Percentiles rank a stretch among this genome's conserved stretches.
Conservation (phyloP, 345 rosid genomes). For the Lumnitzera racemosa region DNA sequence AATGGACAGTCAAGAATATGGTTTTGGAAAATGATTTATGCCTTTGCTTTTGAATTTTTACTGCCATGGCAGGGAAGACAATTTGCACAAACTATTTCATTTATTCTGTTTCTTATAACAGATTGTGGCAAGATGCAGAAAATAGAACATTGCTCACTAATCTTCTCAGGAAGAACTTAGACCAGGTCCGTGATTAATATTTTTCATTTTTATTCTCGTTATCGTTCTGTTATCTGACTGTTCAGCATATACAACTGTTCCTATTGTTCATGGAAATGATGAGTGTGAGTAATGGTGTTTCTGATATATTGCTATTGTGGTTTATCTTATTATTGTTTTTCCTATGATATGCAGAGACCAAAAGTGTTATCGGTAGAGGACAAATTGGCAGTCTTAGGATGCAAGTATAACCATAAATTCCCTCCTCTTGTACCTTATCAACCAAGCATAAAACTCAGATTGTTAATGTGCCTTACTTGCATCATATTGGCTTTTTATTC, state of each 20-base stretch:
- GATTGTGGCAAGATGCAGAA: conserved; percentile 99
- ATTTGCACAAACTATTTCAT: neutral
- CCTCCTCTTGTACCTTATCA: neutral
- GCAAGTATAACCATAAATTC: conserved; percentile 60
- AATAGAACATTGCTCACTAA: conserved; percentile 53
- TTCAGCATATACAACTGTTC: neutral
- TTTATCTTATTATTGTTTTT: conserved; percentile 1
- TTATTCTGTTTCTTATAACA: conserved; percentile 12
- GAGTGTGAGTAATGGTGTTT: neutral
- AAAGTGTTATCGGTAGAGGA: conserved; percentile 86
- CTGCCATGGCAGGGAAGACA: neutral
- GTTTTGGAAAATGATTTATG: too few species aligned
- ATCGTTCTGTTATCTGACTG: neutral
- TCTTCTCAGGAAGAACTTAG: conserved; percentile 62
- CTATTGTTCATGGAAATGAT: neutral
- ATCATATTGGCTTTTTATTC: conserved; percentile 8
- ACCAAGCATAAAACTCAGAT: neutral
- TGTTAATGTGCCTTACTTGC: neutral
- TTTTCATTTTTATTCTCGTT: conserved; percentile 1
- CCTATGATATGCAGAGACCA: conserved; percentile 52
- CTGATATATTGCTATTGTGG: neutral
- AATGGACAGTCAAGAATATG: too few species aligned
- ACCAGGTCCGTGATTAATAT: conserved; percentile 43
- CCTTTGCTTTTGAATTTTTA: too few species aligned
- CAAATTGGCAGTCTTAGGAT: conserved; percentile 63